phyloP scores from a whole-genome alignment of 2,329 filamentous ascomycete species.

The Gnomoniopsis smithogilvyi region DNA sequence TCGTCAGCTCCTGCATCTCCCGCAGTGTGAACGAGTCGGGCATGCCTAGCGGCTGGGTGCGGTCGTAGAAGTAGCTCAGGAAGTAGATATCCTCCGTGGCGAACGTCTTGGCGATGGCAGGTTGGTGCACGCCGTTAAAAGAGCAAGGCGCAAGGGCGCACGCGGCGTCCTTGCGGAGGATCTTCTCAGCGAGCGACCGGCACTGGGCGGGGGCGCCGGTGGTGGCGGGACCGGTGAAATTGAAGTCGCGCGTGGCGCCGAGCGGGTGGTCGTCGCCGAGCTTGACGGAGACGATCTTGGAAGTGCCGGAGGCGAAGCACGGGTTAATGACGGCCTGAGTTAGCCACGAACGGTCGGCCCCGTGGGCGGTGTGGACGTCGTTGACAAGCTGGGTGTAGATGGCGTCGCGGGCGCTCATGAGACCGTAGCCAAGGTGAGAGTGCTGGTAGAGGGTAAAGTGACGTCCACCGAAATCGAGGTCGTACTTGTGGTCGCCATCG shows the following conservation, averaged over 20 bases:
- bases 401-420: conserved; percentile 90
- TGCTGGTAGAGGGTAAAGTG: conserved; percentile 95
- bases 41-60: conserved; percentile 91
- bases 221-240: conserved; percentile 80
- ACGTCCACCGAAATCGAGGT: conserved; percentile 83
- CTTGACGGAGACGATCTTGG: conserved; percentile 68
- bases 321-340: conserved; percentile 73
- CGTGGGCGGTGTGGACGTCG: conserved; percentile 63
- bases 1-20: conserved; percentile 82
- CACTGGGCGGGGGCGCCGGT: conserved; percentile 75
- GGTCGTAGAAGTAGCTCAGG: conserved; percentile 98
- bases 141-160: conserved; percentile 91
- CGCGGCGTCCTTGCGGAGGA: conserved; percentile 78
- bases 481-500: conserved; percentile 94
- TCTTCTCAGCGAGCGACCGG: conserved; percentile 84
- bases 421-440: conserved; percentile 92
- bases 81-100: conserved; percentile 89
- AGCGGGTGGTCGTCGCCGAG: conserved; percentile 65
- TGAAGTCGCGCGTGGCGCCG: conserved; percentile 64
- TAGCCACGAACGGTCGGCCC: conserved; percentile 63
- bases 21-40: conserved; percentile 93
- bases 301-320: conserved; percentile 80
- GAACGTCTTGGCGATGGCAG: conserved; percentile 88
- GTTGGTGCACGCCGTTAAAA: conserved; percentile 97
- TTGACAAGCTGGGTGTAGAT: conserved; percentile 76